Percentiles rank a stretch among this genome's conserved stretches.
phyloP scores from a whole-genome alignment of 1,284 basidiomycete genomes.

The Rhodotorula sp. region DNA sequence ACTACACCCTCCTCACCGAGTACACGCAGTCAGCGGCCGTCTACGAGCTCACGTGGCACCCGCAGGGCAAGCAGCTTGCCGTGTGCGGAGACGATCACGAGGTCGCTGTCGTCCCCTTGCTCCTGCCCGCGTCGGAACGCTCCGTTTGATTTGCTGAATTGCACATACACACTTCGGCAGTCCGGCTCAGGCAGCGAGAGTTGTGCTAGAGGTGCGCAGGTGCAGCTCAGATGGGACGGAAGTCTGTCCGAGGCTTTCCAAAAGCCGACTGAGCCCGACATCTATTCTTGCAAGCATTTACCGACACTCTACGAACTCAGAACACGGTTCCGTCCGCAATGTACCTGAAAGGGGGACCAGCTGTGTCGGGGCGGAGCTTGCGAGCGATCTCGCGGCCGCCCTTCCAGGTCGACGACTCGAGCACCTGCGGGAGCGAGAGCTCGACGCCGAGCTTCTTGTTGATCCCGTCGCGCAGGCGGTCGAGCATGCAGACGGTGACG shows the following conservation, averaged over 20 bases:
- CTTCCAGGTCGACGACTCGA: constrained; percentile 95
- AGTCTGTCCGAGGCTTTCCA: too few relatives aligned
- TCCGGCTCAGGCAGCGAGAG: too few relatives aligned
- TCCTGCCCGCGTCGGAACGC: neutral
- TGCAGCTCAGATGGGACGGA: too few relatives aligned
- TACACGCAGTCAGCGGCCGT: constrained; percentile 42
- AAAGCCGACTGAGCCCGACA: too few relatives aligned
- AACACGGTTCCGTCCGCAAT: constrained; percentile 83
- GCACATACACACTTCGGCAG: too few relatives aligned
- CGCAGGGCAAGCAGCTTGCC: constrained; percentile 42
- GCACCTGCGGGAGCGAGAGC: constrained; percentile 74
- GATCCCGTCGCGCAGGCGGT: constrained; percentile 73
- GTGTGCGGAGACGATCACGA: constrained; percentile 39
- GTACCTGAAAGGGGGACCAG: constrained; percentile 69
- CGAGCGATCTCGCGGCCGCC: constrained; percentile 88
- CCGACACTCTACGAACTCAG: constrained; percentile 47
- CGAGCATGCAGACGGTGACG: constrained; percentile 86
- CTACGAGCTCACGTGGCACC: constrained; percentile 46
- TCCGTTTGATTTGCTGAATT: too few relatives aligned
- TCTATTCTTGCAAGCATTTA: too few relatives aligned
- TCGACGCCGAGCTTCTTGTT: constrained; percentile 62
- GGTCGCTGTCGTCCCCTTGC: constrained; percentile 40
- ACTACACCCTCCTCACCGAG: constrained; percentile 38
- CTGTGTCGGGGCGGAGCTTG: constrained; percentile 67
- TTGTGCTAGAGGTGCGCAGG: too few relatives aligned